Base-by-base conservation (phyloP, 1,284 basidiomycete species). In the Ceratorhiza oryzae-sativae region DNA sequence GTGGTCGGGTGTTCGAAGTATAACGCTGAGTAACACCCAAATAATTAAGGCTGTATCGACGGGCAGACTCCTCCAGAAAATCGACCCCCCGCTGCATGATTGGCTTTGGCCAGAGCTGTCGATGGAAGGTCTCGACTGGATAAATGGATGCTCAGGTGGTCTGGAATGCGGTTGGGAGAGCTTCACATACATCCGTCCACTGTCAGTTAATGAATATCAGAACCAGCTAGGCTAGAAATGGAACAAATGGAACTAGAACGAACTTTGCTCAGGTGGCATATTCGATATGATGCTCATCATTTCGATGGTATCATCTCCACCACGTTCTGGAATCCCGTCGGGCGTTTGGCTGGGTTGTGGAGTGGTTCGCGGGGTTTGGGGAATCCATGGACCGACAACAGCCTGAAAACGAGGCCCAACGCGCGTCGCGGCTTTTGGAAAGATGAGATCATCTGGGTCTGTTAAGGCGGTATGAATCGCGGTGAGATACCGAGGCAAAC, bases 371-470 rank as follows among this genome's bases (percentile, higher is more conserved):
- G 62, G 4, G 18, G 25, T 49, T 6, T 41, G 58, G 5, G 61
- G 18, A 1, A 20, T 23, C 71, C 61, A 46, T 36, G 62, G 39
- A 18, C 65, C 53, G n/a, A 70, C 65, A 1, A 70, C 65, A 1
- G 65, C 91, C 79, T 98, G 96, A 79, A 87, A 98, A 78, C 93
- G 95, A 61, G 89, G 86, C 3, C 95, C 95, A 27, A 94, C 85
- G 18, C 96, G 89, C 15, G 93, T 95, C 1, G 93, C 92, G 6
- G 93, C 89, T 59, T 94, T 90, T 71, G 95, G 95, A 80, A 95
- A 98, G 79, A 97, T 97, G 71, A 94, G 87, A 82, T 98, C 96
- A 80, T 98, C 93, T 42, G 93, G 88, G 84, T 97, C 95, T 91
- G 78, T 72, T 13, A 39, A 75, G 75, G 72, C 77, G 72, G 75